Percentiles rank a stretch among this genome's conserved stretches.
These are phyloP conservation scores for Kwoniella heveanensis DNA, from an alignment of 768 basidiomycete genomes.

Conservation along the genomic window DNA sequence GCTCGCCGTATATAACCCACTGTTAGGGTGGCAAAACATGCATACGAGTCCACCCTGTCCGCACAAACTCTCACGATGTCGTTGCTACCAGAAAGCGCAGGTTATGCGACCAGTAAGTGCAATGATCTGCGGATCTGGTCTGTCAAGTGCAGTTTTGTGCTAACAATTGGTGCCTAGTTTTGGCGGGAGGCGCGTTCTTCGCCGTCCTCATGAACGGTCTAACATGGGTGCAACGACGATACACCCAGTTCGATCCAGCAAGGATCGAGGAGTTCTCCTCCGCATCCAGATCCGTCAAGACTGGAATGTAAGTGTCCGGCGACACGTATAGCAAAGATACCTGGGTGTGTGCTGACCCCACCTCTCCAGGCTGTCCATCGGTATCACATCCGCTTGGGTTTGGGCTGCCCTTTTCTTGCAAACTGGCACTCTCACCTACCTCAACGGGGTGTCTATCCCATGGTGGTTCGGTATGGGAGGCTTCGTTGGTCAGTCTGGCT, in stretches of 20 bases:
- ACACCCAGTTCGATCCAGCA: slow-evolving; percentile 15
- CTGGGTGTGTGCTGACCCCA: background rate
- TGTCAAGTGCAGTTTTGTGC: background rate
- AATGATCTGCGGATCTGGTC: background rate
- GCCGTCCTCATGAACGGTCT: slow-evolving; percentile 15
- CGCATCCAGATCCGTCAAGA: slow-evolving; percentile 16
- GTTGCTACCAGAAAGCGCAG: slow-evolving; percentile 19
- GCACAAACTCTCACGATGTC: background rate
- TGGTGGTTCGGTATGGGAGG: slow-evolving; percentile 25
- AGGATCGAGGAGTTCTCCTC: slow-evolving; percentile 21
- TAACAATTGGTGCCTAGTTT: slow-evolving; percentile 7
- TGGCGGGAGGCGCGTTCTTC: slow-evolving; percentile 19
- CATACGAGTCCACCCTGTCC: background rate
- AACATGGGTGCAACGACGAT: slow-evolving; percentile 19
- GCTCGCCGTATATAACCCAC: slow-evolving; percentile 5
- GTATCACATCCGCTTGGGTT: slow-evolving; percentile 19
- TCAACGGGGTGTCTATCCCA: slow-evolving; percentile 12
- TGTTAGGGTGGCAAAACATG: background rate
- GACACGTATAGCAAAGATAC: background rate
- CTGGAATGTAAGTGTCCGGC: slow-evolving; percentile 8
- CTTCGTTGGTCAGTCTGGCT: slow-evolving; percentile 15
- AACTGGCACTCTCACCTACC: slow-evolving; percentile 17
- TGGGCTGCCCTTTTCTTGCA: slow-evolving; percentile 17
- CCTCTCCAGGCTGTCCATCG: slow-evolving; percentile 10
- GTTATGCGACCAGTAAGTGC: slow-evolving; percentile 18